Evolutionary conservation across 257 asterid genomes (phyloP), one percentile per base, ranked within the genome.

Genomic region (Solanum paucissectum): DNA sequence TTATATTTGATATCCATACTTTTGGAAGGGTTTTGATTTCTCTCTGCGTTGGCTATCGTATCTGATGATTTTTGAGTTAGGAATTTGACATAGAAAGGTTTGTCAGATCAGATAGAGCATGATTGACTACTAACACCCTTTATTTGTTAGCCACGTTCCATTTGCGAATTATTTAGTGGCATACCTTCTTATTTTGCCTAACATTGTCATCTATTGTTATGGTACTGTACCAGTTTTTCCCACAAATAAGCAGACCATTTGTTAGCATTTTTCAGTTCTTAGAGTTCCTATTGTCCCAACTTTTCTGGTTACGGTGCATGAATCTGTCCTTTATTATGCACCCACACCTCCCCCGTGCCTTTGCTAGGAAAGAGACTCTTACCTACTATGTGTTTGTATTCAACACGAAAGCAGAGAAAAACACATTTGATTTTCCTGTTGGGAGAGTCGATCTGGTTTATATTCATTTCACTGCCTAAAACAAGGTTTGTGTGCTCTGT

Each of bases 141-240:
- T 6, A 40, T 74, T 36, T 75, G 81, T 71, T 25, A 72, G 71
- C 71, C 71, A 62, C 23, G 44, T 76, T 29, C 68, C 92, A 83
- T 90, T 88, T 88, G 90, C 86, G 60, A 52, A 89, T 87, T 85
- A 85, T 87, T 71, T 90, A 87, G 83, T 68, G 55, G 71, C 79
- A 68, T 72, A 44, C 81, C 79, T 73, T 55, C 89, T 49, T 82
- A 85, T 44, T 75, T 42, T 86, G 89, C 90, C 73, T 83, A 82
- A 90, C 87, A 3, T 36, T 81, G 86, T 40, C 87, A 87, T 85
- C 40, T 38, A 29, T 81, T 81, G 84, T 46, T 14, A 12, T 16
- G 76, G 76, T 27, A 68, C 37, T 68, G 44, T 73, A 73, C 81
- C 37, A 16, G 13, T 34, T 18, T 18, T 34, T 10, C 46, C 21